Percentiles rank a stretch among this genome's conserved stretches.
These are phyloP conservation scores for Dacryopinax primogenitus DNA, from an alignment of 768 basidiomycete species.

Conservation along the genomic window DNA sequence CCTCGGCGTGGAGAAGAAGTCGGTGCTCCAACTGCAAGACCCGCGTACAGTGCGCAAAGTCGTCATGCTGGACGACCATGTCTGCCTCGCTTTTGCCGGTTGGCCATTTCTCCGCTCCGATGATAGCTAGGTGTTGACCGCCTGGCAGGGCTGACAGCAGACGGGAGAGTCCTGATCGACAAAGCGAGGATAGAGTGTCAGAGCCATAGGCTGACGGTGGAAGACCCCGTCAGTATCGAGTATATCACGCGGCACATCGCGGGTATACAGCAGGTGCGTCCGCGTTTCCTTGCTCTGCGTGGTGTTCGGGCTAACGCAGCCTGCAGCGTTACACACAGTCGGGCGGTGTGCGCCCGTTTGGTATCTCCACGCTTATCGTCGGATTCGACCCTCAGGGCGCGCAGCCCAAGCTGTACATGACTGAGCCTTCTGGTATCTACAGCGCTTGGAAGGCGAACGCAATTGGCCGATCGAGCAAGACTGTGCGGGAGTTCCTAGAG, in stretches of 20 bases:
- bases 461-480: conserved; percentile 95
- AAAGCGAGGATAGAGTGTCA: conserved; percentile 97
- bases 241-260: conserved; percentile 98
- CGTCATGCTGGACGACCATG: conserved; percentile 94
- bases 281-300: neutral
- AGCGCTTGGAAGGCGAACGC: conserved; percentile 99
- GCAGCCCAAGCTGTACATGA: conserved; percentile 82
- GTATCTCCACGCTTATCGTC: conserved; percentile 90
- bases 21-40: conserved; percentile 91
- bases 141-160: conserved; percentile 76
- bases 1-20: conserved; percentile 98
- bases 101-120: conserved; percentile 20
- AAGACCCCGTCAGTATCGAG: conserved; percentile 95
- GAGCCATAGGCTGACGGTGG: conserved; percentile 89
- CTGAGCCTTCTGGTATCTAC: conserved; percentile 96
- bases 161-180: conserved; percentile 95
- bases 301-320: neutral
- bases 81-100: conserved; percentile 97
- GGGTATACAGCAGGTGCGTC: conserved; percentile 90
- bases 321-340: conserved; percentile 90
- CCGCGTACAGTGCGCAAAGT: conserved; percentile 95
- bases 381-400: conserved; percentile 92
- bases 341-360: conserved; percentile 95
- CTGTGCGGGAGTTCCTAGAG: conserved; percentile 95
- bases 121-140: neutral